A percentile compares a stretch with the other conserved stretches of the same genome.
Conservation (phyloP, 2,329 filamentous ascomycete species). For the Phialophora verrucosa region DNA sequence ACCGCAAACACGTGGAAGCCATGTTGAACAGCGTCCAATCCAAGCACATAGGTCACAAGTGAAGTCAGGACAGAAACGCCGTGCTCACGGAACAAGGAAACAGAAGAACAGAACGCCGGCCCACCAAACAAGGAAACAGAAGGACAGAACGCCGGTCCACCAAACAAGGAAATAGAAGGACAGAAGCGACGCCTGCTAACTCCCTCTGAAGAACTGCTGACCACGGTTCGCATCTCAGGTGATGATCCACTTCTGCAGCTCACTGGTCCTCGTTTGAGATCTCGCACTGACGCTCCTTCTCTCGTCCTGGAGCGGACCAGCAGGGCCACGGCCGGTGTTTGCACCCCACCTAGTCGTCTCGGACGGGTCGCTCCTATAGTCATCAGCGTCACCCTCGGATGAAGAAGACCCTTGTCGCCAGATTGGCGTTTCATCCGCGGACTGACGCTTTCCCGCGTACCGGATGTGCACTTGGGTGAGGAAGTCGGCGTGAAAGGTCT, state of each 20-base stretch:
- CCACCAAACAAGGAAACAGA: neutral
- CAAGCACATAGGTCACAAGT: neutral
- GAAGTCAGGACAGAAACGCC: neutral
- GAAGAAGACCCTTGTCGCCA: slow-evolving; percentile 2
- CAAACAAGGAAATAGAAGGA: neutral
- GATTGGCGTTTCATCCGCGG: neutral
- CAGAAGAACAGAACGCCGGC: neutral
- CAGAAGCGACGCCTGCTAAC: neutral
- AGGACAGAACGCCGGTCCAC: neutral
- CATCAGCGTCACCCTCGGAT: neutral
- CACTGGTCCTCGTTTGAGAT: neutral
- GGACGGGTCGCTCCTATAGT: neutral
- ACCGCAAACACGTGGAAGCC: neutral
- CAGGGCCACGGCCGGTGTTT: neutral
- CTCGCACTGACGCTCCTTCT: slow-evolving; percentile 6
- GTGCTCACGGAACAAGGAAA: neutral
- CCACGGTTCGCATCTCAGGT: neutral
- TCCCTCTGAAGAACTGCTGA: neutral
- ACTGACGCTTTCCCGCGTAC: neutral
- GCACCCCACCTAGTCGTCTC: neutral
- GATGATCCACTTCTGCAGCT: slow-evolving; percentile 4
- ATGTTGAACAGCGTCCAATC: neutral
- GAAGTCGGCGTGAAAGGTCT: neutral
- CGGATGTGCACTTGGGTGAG: slow-evolving; percentile 1
- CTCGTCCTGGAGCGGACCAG: neutral